These are phyloP conservation scores for Kazachstania taianensis DNA, from an alignment of 805 yeast species.

Conservation along the genomic window DNA sequence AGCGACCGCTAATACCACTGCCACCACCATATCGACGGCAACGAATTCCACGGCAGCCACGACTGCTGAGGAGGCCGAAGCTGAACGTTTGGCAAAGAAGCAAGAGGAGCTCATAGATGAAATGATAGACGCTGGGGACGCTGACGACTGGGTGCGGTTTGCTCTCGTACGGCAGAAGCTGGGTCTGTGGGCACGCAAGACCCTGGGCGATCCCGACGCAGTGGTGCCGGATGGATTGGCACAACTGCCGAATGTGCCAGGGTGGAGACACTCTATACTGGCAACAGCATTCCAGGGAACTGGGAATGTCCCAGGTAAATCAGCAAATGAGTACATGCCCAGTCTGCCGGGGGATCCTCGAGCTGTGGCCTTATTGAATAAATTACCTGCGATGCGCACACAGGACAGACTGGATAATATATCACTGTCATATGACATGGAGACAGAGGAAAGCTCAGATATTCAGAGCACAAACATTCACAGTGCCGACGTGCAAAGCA, in stretches of 20 bases:
- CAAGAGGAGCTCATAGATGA: slow-evolving; percentile 23
- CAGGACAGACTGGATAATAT: slow-evolving; percentile 25
- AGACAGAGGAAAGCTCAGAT: slow-evolving; percentile 6
- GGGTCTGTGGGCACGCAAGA: slow-evolving; percentile 14
- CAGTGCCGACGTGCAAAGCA: not conserved
- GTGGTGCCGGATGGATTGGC: slow-evolving; percentile 7
- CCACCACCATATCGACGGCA: slow-evolving; percentile 1
- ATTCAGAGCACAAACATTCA: not conserved
- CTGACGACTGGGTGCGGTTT: slow-evolving; percentile 32
- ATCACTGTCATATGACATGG: slow-evolving; percentile 22
- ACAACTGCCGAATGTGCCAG: slow-evolving; percentile 18
- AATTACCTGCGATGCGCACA: slow-evolving; percentile 31
- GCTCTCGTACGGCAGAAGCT: slow-evolving; percentile 25
- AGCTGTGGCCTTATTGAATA: slow-evolving; percentile 19
- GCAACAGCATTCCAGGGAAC: slow-evolving; percentile 4
- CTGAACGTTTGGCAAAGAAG: slow-evolving; percentile 9
- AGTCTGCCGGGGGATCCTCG: too few species aligned
- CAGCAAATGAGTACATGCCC: not conserved
- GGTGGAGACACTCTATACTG: slow-evolving; percentile 18
- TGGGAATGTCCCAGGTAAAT: not conserved
- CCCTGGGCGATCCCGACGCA: slow-evolving; percentile 6
- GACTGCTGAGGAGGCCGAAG: slow-evolving; percentile 11
- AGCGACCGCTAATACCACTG: not conserved
- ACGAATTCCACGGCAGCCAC: slow-evolving; percentile 12
- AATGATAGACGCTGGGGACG: slow-evolving; percentile 24